These are phyloP conservation scores for Verticillium tricorpus DNA, from an alignment of 2,329 filamentous ascomycete species.

Conservation along the genomic window DNA sequence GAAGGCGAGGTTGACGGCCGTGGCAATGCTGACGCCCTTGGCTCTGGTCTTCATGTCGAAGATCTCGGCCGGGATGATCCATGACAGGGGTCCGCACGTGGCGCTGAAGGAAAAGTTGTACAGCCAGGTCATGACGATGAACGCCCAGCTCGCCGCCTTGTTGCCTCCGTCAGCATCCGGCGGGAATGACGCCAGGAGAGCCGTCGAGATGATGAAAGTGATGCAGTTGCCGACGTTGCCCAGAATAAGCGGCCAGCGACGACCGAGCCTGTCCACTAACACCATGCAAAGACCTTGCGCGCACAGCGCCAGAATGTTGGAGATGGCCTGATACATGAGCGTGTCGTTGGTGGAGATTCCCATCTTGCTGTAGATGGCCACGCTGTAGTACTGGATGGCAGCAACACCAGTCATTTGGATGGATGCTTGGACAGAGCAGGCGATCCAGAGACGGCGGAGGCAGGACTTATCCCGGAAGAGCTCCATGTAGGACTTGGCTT, in stretches of 20 bases:
- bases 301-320: constrained; percentile 63
- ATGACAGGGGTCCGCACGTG: constrained; percentile 62
- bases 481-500: constrained; percentile 66
- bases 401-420: constrained; percentile 73
- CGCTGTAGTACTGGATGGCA: constrained; percentile 72
- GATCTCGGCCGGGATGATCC: constrained; percentile 64
- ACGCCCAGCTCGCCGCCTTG: constrained; percentile 60
- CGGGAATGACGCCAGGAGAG: constrained; percentile 52
- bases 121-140: constrained; percentile 70
- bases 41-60: constrained; percentile 73
- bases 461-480: constrained; percentile 58
- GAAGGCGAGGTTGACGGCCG: constrained; percentile 70
- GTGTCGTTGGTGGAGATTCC: constrained; percentile 62
- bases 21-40: constrained; percentile 71
- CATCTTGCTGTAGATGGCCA: constrained; percentile 63
- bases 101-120: constrained; percentile 75
- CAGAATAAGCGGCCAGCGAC: constrained; percentile 66
- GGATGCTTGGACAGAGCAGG: constrained; percentile 63
- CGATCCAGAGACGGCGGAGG: constrained; percentile 69
- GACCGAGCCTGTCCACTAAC: constrained; percentile 65
- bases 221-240: constrained; percentile 69
- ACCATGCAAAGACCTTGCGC: constrained; percentile 66
- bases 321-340: constrained; percentile 72
- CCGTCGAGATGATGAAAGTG: constrained; percentile 65
- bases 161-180: constrained; percentile 38